phyloP scores from a whole-genome alignment of 2,329 filamentous ascomycete genomes.

The Pseudogymnoascus sp. region DNA sequence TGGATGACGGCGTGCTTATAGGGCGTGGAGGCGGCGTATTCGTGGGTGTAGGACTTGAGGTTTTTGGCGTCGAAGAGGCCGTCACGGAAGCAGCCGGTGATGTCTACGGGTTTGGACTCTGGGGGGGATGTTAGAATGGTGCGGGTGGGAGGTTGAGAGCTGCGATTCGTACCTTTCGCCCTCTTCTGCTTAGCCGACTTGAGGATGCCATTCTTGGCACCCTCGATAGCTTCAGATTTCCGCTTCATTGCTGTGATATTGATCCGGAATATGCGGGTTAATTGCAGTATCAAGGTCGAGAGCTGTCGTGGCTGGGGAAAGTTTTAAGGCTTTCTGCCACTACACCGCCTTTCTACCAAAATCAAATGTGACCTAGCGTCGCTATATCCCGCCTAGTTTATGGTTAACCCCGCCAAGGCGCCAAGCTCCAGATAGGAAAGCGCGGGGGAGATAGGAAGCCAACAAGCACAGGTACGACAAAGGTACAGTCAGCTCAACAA shows the following conservation, averaged over 20 bases:
- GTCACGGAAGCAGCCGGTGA: constrained; percentile 52
- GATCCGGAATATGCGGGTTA: not conserved
- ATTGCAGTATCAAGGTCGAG: not conserved
- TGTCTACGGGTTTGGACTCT: constrained; percentile 31
- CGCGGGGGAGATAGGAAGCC: not conserved
- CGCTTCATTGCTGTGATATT: constrained; percentile 3
- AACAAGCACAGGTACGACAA: not conserved
- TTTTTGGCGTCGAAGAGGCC: constrained; percentile 56
- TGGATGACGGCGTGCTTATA: constrained; percentile 93
- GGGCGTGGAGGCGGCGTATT: constrained; percentile 56
- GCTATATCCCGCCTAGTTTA: not conserved
- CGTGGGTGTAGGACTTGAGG: constrained; percentile 48
- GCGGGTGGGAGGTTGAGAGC: not conserved
- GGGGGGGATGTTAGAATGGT: not conserved
- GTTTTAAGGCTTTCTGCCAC: constrained; percentile 7
- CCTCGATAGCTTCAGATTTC: not conserved
- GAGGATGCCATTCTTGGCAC: constrained; percentile 5
- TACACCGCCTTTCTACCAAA: constrained; percentile 5
- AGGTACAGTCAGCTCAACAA: not conserved
- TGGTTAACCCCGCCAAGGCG: not conserved
- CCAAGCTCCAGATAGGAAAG: not conserved
- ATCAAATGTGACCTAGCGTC: not conserved
- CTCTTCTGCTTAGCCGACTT: not conserved
- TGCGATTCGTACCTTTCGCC: not conserved
- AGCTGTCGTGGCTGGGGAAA: not conserved